phyloP scores from a whole-genome alignment of 192 early-diverging fungal species.

The Backusella luteola region DNA sequence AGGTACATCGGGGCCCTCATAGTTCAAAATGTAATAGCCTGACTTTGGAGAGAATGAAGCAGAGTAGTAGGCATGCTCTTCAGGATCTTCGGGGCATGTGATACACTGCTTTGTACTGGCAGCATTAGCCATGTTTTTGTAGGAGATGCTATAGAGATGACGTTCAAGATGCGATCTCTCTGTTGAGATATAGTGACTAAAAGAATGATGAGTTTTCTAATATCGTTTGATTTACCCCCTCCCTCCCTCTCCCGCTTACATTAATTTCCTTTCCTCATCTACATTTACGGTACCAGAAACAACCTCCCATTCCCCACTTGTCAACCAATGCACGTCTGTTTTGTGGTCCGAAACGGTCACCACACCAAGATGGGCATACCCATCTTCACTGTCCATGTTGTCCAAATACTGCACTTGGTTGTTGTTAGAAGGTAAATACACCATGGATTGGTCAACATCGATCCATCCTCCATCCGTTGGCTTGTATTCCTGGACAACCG shows the following conservation, averaged over 20 bases:
- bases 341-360: conserved; percentile 38
- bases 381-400: conserved; percentile 55
- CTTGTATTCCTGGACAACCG: conserved; percentile 59
- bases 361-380: conserved; percentile 71
- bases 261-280: conserved; percentile 35
- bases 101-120: conserved; percentile 17
- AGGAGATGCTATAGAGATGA: conserved; percentile 36
- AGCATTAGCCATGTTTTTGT: neutral
- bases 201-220: too few relatives aligned
- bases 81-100: conserved; percentile 36
- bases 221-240: too few relatives aligned
- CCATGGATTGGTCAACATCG: conserved; percentile 52
- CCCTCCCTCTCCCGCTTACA: conserved; percentile 50
- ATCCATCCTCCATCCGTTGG: conserved; percentile 75
- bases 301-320: conserved; percentile 70
- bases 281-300: conserved; percentile 43
- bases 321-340: conserved; percentile 43
- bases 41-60: conserved; percentile 73
- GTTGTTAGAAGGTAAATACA: conserved; percentile 7
- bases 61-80: conserved; percentile 61
- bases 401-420: conserved; percentile 57
- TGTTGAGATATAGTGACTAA: conserved; percentile 36
- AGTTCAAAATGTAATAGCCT: conserved; percentile 73
- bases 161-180: conserved; percentile 40
- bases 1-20: conserved; percentile 84